phyloP scores from a whole-genome alignment of 345 rosid species.

The Arabis hirsuta region DNA sequence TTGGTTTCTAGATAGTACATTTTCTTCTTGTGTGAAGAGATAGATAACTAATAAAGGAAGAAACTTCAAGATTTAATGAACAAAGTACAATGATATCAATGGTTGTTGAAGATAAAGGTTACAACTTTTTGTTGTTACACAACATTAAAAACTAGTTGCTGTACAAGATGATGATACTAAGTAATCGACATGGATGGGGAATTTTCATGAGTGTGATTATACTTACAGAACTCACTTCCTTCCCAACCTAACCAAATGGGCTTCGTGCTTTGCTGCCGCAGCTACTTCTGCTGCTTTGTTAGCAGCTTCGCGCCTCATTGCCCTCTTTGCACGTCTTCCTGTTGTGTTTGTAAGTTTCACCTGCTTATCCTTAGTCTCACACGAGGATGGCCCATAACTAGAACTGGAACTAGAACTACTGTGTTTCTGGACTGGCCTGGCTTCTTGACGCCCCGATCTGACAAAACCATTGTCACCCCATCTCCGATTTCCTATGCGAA shows the following conservation, averaged over 20 bases:
- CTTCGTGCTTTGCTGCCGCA: constrained; percentile 57
- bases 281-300: constrained; percentile 67
- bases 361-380: constrained; percentile 61
- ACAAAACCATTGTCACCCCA: constrained; percentile 97
- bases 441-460: constrained; percentile 88
- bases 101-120: constrained; percentile 4
- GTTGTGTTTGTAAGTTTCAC: constrained; percentile 43
- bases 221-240: constrained; percentile 43
- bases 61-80: constrained; percentile 3
- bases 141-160: constrained; percentile 30
- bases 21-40: too few species aligned
- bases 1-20: not conserved
- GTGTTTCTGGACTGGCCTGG: constrained; percentile 66
- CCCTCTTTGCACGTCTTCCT: constrained; percentile 87
- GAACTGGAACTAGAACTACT: constrained; percentile 29
- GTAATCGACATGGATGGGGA: constrained; percentile 10
- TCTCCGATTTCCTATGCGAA: constrained; percentile 83
- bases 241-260: constrained; percentile 50
- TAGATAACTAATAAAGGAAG: too few species aligned
- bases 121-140: constrained; percentile 10
- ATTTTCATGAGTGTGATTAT: constrained; percentile 2
- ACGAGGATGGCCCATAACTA: constrained; percentile 42
- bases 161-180: constrained; percentile 31
- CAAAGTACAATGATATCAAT: constrained; percentile 9
- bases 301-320: constrained; percentile 93